Evolutionary conservation across 495 filamentous ascomycete species (phyloP), one percentile per base, ranked within the genome.

Genomic region (Lophium mytilinum): DNA sequence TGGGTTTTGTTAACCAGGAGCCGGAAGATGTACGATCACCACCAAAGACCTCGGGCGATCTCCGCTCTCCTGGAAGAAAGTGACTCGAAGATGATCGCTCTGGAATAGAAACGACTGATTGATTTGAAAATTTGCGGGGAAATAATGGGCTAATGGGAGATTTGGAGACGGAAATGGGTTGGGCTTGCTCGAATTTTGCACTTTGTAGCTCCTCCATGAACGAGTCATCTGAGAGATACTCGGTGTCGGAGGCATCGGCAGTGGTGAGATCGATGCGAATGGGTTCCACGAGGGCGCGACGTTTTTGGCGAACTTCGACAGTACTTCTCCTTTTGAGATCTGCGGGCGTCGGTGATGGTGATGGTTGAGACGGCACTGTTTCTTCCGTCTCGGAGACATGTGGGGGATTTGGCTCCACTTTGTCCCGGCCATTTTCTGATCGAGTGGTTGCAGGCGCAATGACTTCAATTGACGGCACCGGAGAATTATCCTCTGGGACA

Each of bases 131-230:
- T 34, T 66, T 68, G 55, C 71, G 73, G 9, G 84, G 75, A 66
- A 86, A 85, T 37, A 80, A 74, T 0, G 83, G 79, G 5, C 75
- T 82, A n/a, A 87, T 81, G 52, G 90, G 89, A n/a, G 90, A 89
- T 67, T 90, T 90, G 0, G 86, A 83, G 8, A 95, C 86, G 0
- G 82, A 82, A 15, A 96, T 82, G 3, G 88, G 87, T 65, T 86
- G 87, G 21, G 90, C 90, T 72, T 95, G 81, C 67, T 95, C 81
- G 15, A 95, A 72, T 2, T 83, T 89, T 35, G 89, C 90, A 37
- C 81, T 86, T 60, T 87, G 87, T 50, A 95, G 74, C 74, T 96
- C 89, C 56, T 93, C 87, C 83, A 95, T 87, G 62, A 95, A 85
- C 35, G 84, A 88, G 69, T 95, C 89, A 68, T 94, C 88, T 7